Evolutionary conservation across 2,329 filamentous ascomycete genomes (phyloP).

Genomic region (Exophiala mesophila): DNA sequence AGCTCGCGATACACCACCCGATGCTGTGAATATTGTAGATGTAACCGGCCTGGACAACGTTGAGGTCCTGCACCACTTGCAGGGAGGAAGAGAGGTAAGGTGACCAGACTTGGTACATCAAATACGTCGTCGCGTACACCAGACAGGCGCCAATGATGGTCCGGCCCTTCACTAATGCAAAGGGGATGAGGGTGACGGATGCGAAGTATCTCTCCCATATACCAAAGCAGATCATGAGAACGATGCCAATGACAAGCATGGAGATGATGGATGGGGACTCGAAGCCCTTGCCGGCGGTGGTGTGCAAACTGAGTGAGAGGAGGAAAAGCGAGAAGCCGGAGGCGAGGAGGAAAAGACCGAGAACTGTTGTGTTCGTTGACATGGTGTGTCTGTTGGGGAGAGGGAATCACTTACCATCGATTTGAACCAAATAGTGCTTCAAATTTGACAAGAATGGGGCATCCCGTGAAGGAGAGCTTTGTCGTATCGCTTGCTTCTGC

Average conservation of each 20-base stretch:
- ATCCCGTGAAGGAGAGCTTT: slow-evolving; percentile 41
- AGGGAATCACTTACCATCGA: slow-evolving; percentile 52
- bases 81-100: no score
- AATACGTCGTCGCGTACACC: slow-evolving; percentile 41
- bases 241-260: slow-evolving; percentile 49
- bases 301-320: slow-evolving; percentile 56
- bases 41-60: no score
- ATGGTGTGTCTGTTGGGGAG: slow-evolving; percentile 15
- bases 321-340: slow-evolving; percentile 58
- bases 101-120: no score
- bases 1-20: no score
- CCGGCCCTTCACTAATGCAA: slow-evolving; percentile 41
- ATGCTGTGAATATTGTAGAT: no score
- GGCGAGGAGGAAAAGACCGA: slow-evolving; percentile 56
- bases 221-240: slow-evolving; percentile 49
- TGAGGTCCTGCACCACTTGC: no score
- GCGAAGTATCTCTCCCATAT: slow-evolving; percentile 51
- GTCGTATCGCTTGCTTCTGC: slow-evolving; percentile 49
- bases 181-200: slow-evolving; percentile 49
- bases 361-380: slow-evolving; percentile 33
- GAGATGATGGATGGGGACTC: slow-evolving; percentile 41
- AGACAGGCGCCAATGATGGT: slow-evolving; percentile 49
- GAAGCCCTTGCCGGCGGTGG: slow-evolving; percentile 36
- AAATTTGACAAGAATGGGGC: no score
- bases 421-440: slow-evolving; percentile 51